A percentile compares a stretch with the other conserved stretches of the same genome.
These are phyloP conservation scores for Cutaneotrichosporon cavernicola DNA, from an alignment of 1,284 basidiomycete genomes.

Conservation along the genomic window DNA sequence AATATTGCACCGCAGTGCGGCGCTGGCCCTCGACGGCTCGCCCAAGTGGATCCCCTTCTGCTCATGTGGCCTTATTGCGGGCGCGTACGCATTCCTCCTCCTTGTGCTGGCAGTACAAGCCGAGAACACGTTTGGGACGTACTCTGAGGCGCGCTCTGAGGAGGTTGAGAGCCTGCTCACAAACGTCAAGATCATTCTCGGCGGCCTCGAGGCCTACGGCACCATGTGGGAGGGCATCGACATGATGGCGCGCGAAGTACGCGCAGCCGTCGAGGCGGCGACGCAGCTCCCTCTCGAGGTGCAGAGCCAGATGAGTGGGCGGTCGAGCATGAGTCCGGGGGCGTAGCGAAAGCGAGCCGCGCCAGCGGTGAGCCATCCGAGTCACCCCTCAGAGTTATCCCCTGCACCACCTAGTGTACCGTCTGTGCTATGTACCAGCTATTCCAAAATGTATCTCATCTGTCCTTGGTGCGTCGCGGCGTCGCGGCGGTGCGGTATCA, in stretches of 20 bases:
- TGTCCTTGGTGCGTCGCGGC: too few species aligned
- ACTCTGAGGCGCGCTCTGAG: conserved; percentile 31
- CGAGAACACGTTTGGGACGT: conserved; percentile 38
- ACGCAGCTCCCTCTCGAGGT: conserved; percentile 19
- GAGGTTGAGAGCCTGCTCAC: conserved; percentile 52
- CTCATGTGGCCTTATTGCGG: conserved; percentile 52
- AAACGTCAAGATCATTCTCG: conserved; percentile 53
- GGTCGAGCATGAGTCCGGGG: conserved; percentile 6
- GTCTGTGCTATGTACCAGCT: too few species aligned
- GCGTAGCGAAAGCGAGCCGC: neutral
- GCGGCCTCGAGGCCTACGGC: conserved; percentile 53
- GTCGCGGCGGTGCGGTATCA: too few species aligned
- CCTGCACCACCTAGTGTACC: too few species aligned
- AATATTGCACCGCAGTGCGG: conserved; percentile 50
- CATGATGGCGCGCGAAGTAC: conserved; percentile 51
- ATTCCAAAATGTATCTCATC: too few species aligned
- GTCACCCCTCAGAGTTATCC: too few species aligned
- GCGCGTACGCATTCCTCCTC: conserved; percentile 52
- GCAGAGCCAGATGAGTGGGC: conserved; percentile 21
- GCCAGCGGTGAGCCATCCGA: too few species aligned
- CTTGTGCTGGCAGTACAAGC: conserved; percentile 53
- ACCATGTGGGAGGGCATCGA: conserved; percentile 54
- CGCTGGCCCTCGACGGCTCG: conserved; percentile 50
- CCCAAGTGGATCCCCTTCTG: conserved; percentile 54
- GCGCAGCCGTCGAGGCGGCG: conserved; percentile 24